Percentiles rank a stretch among this genome's conserved stretches.
phyloP scores from a whole-genome alignment of 495 filamentous ascomycete species.

The Daldinia vernicosa region DNA sequence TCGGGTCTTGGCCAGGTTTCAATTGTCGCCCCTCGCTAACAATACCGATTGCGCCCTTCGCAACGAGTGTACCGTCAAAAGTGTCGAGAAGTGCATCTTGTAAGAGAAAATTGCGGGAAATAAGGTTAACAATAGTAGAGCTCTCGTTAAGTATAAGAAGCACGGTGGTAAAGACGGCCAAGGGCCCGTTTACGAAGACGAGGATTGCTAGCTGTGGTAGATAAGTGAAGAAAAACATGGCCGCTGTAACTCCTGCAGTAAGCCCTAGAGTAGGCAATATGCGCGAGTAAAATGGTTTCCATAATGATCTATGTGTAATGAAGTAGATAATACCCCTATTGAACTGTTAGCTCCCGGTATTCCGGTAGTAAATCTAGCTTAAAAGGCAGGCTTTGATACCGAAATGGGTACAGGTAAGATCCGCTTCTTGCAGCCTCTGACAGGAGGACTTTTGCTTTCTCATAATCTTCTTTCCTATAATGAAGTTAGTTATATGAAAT shows the following conservation, averaged over 20 bases:
- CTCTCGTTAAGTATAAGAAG: slow-evolving; percentile 84
- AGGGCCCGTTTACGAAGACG: slow-evolving; percentile 83
- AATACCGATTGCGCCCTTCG: slow-evolving; percentile 62
- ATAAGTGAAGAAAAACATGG: slow-evolving; percentile 88
- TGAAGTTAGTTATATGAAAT: slow-evolving; percentile 17
- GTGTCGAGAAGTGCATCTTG: slow-evolving; percentile 86
- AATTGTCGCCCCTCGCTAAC: slow-evolving; percentile 79
- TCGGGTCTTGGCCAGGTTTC: slow-evolving; percentile 65
- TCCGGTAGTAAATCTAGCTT: neutral
- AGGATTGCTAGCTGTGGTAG: slow-evolving; percentile 85
- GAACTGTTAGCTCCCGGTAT: slow-evolving; percentile 17
- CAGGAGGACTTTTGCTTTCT: slow-evolving; percentile 62
- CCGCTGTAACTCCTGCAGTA: slow-evolving; percentile 69
- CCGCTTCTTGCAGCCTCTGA: slow-evolving; percentile 72
- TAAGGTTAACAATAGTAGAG: slow-evolving; percentile 76
- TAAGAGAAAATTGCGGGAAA: slow-evolving; percentile 79
- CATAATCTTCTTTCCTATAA: slow-evolving; percentile 64
- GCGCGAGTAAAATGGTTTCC: slow-evolving; percentile 74
- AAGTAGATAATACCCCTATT: slow-evolving; percentile 81
- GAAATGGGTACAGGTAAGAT: slow-evolving; percentile 87
- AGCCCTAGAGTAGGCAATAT: slow-evolving; percentile 74
- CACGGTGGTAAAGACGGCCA: slow-evolving; percentile 79
- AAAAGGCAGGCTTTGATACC: slow-evolving; percentile 52
- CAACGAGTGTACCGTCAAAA: slow-evolving; percentile 83
- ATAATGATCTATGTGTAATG: slow-evolving; percentile 67